Percentiles rank a stretch among this genome's conserved stretches.
phyloP scores from a whole-genome alignment of 2,329 filamentous ascomycete species.

The Botrytis fabae region DNA sequence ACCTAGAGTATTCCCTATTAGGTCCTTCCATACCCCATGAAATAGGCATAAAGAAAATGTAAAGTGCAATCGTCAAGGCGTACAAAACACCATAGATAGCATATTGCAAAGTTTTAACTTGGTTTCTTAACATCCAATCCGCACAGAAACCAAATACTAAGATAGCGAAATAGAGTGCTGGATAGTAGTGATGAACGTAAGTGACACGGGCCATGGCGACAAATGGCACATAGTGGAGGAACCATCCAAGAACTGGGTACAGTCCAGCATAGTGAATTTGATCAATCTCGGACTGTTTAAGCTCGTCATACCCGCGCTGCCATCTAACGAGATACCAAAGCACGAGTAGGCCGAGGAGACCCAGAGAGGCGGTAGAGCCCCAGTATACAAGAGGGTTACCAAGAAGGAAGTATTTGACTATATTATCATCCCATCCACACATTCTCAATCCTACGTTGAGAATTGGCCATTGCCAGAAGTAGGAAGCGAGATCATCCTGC shows the following conservation, averaged over 20 bases:
- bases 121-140: constrained; percentile 76
- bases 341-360: constrained; percentile 69
- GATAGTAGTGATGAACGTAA: constrained; percentile 99
- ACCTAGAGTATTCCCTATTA: constrained; percentile 80
- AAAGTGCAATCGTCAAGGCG: constrained; percentile 72
- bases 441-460: constrained; percentile 94
- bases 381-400: constrained; percentile 97
- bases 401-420: constrained; percentile 97
- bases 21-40: constrained; percentile 93
- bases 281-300: constrained; percentile 78
- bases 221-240: constrained; percentile 94
- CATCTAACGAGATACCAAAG: constrained; percentile 88
- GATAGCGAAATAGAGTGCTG: constrained; percentile 96
- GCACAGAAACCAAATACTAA: constrained; percentile 82
- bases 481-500: constrained; percentile 94
- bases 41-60: constrained; percentile 87
- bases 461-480: constrained; percentile 98
- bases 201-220: constrained; percentile 98
- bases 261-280: constrained; percentile 92
- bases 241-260: constrained; percentile 91
- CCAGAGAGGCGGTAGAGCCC: constrained; percentile 81
- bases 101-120: constrained; percentile 64
- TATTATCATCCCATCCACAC: constrained; percentile 96
- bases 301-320: constrained; percentile 90
- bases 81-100: constrained; percentile 76